These are phyloP conservation scores for Trichaptum fuscoviolaceum DNA, from an alignment of 768 basidiomycete genomes.

Conservation along the genomic window DNA sequence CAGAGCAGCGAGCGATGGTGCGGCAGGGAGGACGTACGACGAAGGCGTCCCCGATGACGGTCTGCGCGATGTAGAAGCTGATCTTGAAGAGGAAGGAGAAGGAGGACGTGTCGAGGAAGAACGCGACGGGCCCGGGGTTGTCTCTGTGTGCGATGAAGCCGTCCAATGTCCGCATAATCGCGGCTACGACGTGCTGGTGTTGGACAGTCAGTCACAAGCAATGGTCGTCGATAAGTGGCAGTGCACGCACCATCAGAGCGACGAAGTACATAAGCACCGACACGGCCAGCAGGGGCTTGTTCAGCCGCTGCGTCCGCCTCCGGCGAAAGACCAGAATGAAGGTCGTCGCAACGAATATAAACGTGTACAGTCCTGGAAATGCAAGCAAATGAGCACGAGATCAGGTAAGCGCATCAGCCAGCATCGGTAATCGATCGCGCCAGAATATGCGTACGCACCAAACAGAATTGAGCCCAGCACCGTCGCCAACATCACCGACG, in stretches of 20 bases:
- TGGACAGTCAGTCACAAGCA: not conserved
- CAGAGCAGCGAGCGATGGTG: too few species aligned
- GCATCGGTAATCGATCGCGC: too few species aligned
- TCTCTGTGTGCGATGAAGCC: slow-evolving; percentile 28
- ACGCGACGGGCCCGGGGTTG: slow-evolving; percentile 20
- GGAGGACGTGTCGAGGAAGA: slow-evolving; percentile 28
- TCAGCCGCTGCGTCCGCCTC: slow-evolving; percentile 20
- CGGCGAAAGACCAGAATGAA: slow-evolving; percentile 26
- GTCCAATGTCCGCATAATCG: slow-evolving; percentile 28
- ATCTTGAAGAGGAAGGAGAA: slow-evolving; percentile 34
- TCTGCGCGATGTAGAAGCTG: slow-evolving; percentile 32
- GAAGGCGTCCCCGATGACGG: slow-evolving; percentile 33
- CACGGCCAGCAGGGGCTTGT: slow-evolving; percentile 27
- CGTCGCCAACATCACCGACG: not conserved
- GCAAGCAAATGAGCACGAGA: not conserved
- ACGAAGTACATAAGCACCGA: slow-evolving; percentile 29
- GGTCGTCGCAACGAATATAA: slow-evolving; percentile 26
- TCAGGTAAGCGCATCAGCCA: too few species aligned
- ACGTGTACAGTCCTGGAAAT: slow-evolving; percentile 22
- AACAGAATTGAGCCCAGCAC: not conserved
- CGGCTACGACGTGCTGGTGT: slow-evolving; percentile 30
- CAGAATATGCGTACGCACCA: not conserved
- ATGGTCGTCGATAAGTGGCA: slow-evolving; percentile 5
- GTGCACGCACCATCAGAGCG: slow-evolving; percentile 25
- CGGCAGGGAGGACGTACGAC: slow-evolving; percentile 23